These are phyloP conservation scores for Colletotrichum spinosum DNA, from an alignment of 2,329 filamentous ascomycete species.

Conservation along the genomic window DNA sequence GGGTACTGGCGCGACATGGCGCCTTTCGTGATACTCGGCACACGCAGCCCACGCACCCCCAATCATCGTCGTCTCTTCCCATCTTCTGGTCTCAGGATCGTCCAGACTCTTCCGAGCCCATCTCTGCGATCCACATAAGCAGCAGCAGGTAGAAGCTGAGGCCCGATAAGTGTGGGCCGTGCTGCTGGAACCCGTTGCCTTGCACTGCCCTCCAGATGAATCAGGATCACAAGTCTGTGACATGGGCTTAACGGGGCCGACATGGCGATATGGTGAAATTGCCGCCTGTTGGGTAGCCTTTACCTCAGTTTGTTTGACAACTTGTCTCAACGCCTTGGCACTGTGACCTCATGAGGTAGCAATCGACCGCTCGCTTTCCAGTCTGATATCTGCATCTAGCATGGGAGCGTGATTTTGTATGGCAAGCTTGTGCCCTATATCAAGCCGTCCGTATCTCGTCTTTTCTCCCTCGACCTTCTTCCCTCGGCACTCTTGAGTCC, in stretches of 20 bases:
- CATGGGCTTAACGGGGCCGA: conserved; percentile 20
- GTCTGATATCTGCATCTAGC: conserved; percentile 19
- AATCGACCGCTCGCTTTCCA: conserved; percentile 15
- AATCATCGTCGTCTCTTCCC: conserved; percentile 6
- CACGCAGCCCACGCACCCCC: conserved; percentile 15
- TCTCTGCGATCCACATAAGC: neutral
- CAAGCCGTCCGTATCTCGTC: conserved; percentile 24
- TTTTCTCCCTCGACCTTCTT: neutral
- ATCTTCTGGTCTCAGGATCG: conserved; percentile 12
- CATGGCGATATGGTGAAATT: conserved; percentile 16
- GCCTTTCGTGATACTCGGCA: conserved; percentile 30
- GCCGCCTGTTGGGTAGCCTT: conserved; percentile 18
- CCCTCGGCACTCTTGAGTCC: conserved; percentile 25
- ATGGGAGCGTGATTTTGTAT: conserved; percentile 14
- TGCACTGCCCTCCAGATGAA: conserved; percentile 35
- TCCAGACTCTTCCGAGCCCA: conserved; percentile 1
- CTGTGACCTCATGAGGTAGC: conserved; percentile 19
- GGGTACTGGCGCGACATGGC: conserved; percentile 34
- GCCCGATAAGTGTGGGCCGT: neutral
- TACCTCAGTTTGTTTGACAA: conserved; percentile 33
- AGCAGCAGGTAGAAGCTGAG: conserved; percentile 1
- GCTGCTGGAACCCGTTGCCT: neutral
- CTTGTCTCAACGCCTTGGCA: conserved; percentile 37
- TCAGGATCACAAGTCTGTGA: conserved; percentile 27
- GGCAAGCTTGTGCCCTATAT: conserved; percentile 31